A percentile compares a stretch with the other conserved stretches of the same genome.
Conservation (phyloP, 2,329 filamentous ascomycete genomes). For the Alternaria gaisen region DNA sequence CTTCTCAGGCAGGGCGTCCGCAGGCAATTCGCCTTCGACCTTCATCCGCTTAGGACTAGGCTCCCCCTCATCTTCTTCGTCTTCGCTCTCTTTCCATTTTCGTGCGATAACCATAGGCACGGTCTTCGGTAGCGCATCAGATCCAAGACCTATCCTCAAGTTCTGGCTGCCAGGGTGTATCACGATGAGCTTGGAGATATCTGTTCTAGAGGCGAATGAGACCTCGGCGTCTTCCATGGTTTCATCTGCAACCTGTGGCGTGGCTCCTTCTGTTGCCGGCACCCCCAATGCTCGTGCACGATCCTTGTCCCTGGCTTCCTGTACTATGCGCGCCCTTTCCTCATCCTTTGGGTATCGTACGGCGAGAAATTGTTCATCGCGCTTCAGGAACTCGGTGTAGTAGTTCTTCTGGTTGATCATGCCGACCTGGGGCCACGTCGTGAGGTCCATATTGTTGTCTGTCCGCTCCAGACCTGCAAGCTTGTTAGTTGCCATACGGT, state of each 20-base stretch:
- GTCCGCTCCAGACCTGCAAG: slow-evolving; percentile 85
- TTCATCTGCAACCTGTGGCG: slow-evolving; percentile 40
- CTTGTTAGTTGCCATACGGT: slow-evolving; percentile 17
- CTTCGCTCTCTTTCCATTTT: slow-evolving; percentile 79
- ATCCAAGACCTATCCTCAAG: slow-evolving; percentile 91
- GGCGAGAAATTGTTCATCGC: slow-evolving; percentile 94
- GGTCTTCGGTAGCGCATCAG: slow-evolving; percentile 91
- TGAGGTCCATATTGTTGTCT: slow-evolving; percentile 97
- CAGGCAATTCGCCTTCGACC: slow-evolving; percentile 68
- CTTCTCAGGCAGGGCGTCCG: slow-evolving; percentile 72
- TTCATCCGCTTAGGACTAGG: slow-evolving; percentile 75
- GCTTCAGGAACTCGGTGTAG: slow-evolving; percentile 92
- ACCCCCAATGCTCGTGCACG: slow-evolving; percentile 80
- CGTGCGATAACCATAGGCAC: slow-evolving; percentile 92
- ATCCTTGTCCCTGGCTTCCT: slow-evolving; percentile 87
- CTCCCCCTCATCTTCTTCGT: slow-evolving; percentile 81
- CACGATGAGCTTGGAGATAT: slow-evolving; percentile 90
- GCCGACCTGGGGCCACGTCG: slow-evolving; percentile 88
- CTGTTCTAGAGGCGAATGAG: slow-evolving; percentile 54
- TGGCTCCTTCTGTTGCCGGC: slow-evolving; percentile 50
- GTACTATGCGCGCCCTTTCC: slow-evolving; percentile 81
- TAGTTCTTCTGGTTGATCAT: slow-evolving; percentile 99
- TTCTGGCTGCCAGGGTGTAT: slow-evolving; percentile 97
- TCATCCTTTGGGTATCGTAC: slow-evolving; percentile 89
- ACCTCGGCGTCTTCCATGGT: slow-evolving; percentile 41